Evolutionary conservation across 2,329 filamentous ascomycete species (phyloP).

Genomic region (Stagonosporopsis cucurbitacearum): DNA sequence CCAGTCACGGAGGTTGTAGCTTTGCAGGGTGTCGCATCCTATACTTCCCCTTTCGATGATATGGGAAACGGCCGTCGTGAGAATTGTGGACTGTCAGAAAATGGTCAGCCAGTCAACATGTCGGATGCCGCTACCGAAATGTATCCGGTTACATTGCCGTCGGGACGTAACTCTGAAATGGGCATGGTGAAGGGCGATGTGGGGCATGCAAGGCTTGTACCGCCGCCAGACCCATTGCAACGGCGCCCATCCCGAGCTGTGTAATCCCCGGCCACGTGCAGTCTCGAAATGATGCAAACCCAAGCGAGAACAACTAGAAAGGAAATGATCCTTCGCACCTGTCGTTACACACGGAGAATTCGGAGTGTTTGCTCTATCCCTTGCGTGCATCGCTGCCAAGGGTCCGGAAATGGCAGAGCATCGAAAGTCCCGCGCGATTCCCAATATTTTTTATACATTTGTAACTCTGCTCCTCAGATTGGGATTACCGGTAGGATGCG

Average conservation of each 20-base stretch:
- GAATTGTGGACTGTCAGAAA: neutral
- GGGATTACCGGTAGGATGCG: neutral
- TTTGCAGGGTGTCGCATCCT: neutral
- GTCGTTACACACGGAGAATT: neutral
- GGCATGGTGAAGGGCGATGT: slow-evolving; percentile 7
- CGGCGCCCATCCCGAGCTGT: neutral
- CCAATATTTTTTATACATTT: neutral
- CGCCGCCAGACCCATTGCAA: slow-evolving; percentile 4
- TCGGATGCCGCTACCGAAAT: neutral
- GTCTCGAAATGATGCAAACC: neutral
- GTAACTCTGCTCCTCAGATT: neutral
- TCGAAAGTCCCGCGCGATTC: too few relatives aligned
- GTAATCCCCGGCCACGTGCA: neutral
- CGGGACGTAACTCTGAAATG: neutral
- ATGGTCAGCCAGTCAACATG: slow-evolving; percentile 1
- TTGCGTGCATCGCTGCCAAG: neutral
- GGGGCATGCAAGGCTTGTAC: slow-evolving; percentile 12
- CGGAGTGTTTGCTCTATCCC: neutral
- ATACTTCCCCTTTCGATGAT: neutral
- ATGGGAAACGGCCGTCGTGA: neutral
- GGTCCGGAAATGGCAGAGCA: neutral
- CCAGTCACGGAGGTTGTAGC: neutral
- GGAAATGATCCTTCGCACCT: neutral
- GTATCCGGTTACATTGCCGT: neutral
- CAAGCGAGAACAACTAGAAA: neutral